Percentiles rank a stretch among this genome's conserved stretches.
Evolutionary conservation across 805 yeast genomes (phyloP).

Genomic region (Priceomyces fermenticarens): DNA sequence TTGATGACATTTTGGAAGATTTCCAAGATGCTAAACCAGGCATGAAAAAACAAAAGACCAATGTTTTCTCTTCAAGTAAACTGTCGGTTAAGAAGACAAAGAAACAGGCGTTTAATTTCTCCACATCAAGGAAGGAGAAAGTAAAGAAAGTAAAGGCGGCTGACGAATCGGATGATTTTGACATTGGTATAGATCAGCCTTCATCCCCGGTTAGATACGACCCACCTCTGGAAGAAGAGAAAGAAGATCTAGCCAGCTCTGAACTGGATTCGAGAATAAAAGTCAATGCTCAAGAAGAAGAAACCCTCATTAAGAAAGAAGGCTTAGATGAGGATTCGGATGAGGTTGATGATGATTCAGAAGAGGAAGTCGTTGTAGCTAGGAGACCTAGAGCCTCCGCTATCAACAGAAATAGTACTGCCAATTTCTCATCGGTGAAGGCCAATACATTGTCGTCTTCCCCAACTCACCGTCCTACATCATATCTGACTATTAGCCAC

Average conservation of each 20-base stretch:
- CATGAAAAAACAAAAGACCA: slow-evolving; percentile 14
- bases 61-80: slow-evolving; percentile 18
- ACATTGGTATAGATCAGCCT: slow-evolving; percentile 22
- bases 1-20: slow-evolving; percentile 67
- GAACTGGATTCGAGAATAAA: not conserved
- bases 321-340: slow-evolving; percentile 13
- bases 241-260: slow-evolving; percentile 14
- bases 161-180: slow-evolving; percentile 27
- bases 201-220: slow-evolving; percentile 37
- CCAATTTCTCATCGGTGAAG: slow-evolving; percentile 40
- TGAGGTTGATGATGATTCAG: slow-evolving; percentile 44
- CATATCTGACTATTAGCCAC: slow-evolving; percentile 18
- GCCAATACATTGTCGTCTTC: slow-evolving; percentile 21
- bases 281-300: slow-evolving; percentile 2
- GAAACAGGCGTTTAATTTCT: slow-evolving; percentile 19
- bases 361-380: slow-evolving; percentile 56
- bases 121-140: slow-evolving; percentile 20
- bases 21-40: slow-evolving; percentile 26
- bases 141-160: slow-evolving; percentile 14
- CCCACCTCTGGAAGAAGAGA: slow-evolving; percentile 4
- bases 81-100: slow-evolving; percentile 14
- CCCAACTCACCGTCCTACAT: slow-evolving; percentile 17
- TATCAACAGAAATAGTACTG: slow-evolving; percentile 37
- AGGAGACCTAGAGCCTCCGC: slow-evolving; percentile 50
- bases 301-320: not conserved